These are phyloP conservation scores for Balamuthia mandrillaris DNA, from an alignment of 208 protist genomes.

Conservation along the genomic window DNA sequence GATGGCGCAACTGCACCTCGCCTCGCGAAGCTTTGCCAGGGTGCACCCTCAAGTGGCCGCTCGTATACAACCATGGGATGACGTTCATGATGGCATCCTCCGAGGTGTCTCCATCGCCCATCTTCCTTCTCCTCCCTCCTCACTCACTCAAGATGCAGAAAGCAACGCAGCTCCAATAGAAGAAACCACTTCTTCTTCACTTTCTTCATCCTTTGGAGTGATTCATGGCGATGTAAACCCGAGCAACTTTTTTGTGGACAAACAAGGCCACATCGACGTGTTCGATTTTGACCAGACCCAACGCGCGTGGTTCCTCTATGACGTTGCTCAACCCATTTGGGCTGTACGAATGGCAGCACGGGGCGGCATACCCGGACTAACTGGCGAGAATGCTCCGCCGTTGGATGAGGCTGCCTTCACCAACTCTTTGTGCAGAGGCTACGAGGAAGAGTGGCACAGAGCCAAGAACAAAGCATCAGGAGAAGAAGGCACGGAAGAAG, in stretches of 20 bases:
- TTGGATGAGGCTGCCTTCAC: constrained; percentile 34
- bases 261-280: background rate
- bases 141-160: background rate
- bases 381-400: background rate
- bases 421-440: constrained; percentile 35
- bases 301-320: constrained; percentile 48
- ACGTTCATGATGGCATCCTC: constrained; percentile 50
- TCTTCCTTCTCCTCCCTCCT: background rate
- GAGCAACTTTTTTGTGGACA: constrained; percentile 48
- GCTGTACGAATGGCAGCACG: background rate
- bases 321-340: constrained; percentile 54
- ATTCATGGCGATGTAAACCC: constrained; percentile 63
- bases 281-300: constrained; percentile 64
- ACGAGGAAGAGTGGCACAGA: constrained; percentile 1
- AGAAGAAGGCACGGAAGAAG: too few species aligned
- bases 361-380: constrained; percentile 17
- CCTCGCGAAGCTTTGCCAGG: background rate
- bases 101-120: background rate
- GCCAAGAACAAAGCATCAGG: too few species aligned
- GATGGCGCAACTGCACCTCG: constrained; percentile 45
- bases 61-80: constrained; percentile 17
- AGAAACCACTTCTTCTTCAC: background rate
- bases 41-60: background rate
- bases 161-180: background rate
- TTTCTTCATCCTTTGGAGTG: constrained; percentile 1